Evolutionary conservation across 257 asterid genomes (phyloP), one percentile per base, ranked within the genome.

Genomic region (Solanum dulcamara): DNA sequence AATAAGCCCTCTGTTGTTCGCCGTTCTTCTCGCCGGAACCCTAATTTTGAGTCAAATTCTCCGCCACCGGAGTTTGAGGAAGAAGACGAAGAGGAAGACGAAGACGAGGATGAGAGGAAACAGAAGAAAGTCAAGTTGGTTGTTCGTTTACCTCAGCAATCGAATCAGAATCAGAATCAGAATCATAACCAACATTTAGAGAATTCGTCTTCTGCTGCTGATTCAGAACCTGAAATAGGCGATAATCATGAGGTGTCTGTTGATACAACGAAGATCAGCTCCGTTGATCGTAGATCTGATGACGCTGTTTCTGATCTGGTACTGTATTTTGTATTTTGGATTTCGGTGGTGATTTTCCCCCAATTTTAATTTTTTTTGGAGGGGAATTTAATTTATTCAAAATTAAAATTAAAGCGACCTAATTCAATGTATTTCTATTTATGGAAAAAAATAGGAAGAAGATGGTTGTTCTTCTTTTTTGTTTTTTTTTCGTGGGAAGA

Each of bases 41-140:
- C 92, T 90, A 89, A 83, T 86, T 81, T 74, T 11, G 38, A 44
- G 48, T 84, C 70, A 20, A 81, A 38, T 32, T 90, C 84, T 59
- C 89, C 42, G 80, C 81, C 82, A 38, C 85, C 90, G 13, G 91
- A 88, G 17, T 86, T 83, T 20, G 94, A 91, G 81, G 97, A 67
- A 15, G 75, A 18, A 17, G n/a, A 30, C 3, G 70, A 60, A 44
- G 50, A 44, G 1, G 22, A 50, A 0, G 62, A 55, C 10, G 20
- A 95, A 60, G 94, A 92, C 20, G 98, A 95, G 9, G 98, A 97
- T 88, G 98, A 97, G 84, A 88, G 98, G 86, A 91, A 90, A 87
- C 91, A 93, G 94, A 95, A 94, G 91, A 94, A 95, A 89, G 97
- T 95, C 87, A 95, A 95, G 91, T 94, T 95, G 75, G 97, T 92